Evolutionary conservation across 176 grass and related monocot genomes (phyloP), one percentile per base, ranked within the genome.

Genomic region (Dendrocalamus sinicus): DNA sequence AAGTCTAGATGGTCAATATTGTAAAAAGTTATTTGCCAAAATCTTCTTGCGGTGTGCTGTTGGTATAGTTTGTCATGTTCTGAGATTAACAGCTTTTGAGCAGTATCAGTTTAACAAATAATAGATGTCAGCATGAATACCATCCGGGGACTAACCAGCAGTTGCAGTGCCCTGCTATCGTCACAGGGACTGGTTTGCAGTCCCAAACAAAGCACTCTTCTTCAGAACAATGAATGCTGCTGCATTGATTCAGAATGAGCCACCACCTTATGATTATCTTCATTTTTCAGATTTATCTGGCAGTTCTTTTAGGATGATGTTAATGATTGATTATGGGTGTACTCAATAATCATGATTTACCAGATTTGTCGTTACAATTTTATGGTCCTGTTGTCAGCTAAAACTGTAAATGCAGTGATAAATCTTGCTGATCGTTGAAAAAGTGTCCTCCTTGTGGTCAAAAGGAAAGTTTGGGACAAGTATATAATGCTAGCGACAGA

Each of bases 381-480:
- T 20, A 20, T 22, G n/a, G 45, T 74, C 30, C 46, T 67, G 59
- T 23, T 75, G 23, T 55, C 32, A 81, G 47, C 46, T 41, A 65
- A 39, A 39, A 39, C 37, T 39, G 37, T 39, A 82, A 82, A 78
- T 86, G 46, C 54, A 19, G n/a, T 46, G 66, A 23, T 54, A 37
- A 70, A 20, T 76, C 54, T 41, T 63, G 16, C 3, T 45, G 30
- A 70, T 73, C 7, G 48, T 78, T 64, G 23, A 17, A 22, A 82
- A 89, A 71, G 78, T 71, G 78, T 24, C 75, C 70, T 24, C 75
- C 70, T 81, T 26, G 60, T 69, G 68, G 57, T 59, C 83, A 28
- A 83, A 82, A 48, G 79, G 10, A 12, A 41, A 73, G 26, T 76
- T 40, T 82, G 66, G 79, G 79, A 15, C 68, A 86, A 83, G 73